Evolutionary conservation across 2,329 filamentous ascomycete genomes (phyloP), one percentile per base, ranked within the genome.

Genomic region (Cryphonectria japonica): DNA sequence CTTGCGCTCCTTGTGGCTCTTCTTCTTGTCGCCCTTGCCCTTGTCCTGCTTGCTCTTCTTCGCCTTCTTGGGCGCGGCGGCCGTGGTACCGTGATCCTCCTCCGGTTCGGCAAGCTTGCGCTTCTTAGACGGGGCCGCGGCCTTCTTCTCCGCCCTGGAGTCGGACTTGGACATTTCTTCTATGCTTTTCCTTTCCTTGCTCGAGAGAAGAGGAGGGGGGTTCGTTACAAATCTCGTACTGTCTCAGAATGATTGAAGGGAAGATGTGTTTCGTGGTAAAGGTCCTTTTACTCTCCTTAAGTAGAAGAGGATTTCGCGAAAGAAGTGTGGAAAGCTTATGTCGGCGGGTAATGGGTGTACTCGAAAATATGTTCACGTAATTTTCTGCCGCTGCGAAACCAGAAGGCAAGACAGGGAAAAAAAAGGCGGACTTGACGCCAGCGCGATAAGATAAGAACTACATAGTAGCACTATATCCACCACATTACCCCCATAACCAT

Each of bases 71-170:
- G 54, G n/a, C 19, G 22, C 57, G 19, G 59, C 50, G 50, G 60
- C 70, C 60, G 65, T 22, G 19, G 22, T 22, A n/a, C 16, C 22
- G 46, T 9, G 16, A 2, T 43, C 41, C 41, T 68, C 46, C 26
- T 52, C 63, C 4, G 52, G 65, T 7, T 73, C 72, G 66, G 65
- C 68, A 34, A 70, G 68, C 70, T 72, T 72, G 65, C 72, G 72
- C 70, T 73, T 73, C 19, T 32, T 64, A n/a, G 61, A 64, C 39
- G 37, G 26, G 37, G 61, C 7, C 8, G 70, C 66, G 7, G 69
- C 66, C 50, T 69, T 71, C 68, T 66, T 62, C 22, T 70, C 71
- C 6, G 69, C 69, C 63, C 66, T 71, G 61, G 67, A 26, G 34
- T 63, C 62, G 34, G 71, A 67, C 32, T 60, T 73, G 6, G 66